Evolutionary conservation across 1,284 basidiomycete genomes (phyloP).

Genomic region (Heliocybe sulcata): DNA sequence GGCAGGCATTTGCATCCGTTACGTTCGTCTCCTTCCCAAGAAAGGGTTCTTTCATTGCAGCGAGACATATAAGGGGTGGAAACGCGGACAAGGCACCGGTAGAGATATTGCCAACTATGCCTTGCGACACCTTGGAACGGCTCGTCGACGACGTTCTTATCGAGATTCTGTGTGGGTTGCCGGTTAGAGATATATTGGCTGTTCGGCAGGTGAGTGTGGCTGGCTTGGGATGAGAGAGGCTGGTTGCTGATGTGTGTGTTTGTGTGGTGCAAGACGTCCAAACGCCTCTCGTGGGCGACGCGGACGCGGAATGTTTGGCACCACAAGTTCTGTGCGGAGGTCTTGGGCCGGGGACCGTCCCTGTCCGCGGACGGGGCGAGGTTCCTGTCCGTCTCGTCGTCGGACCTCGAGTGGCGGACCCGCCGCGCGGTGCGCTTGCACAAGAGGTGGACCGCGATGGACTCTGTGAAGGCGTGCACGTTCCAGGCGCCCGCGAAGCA

Average conservation of each 20-base stretch:
- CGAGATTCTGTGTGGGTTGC: background rate
- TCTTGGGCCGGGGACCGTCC: background rate
- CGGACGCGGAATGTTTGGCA: background rate
- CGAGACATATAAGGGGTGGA: background rate
- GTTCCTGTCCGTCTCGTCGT: background rate
- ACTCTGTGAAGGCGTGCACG: background rate
- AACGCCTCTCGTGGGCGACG: background rate
- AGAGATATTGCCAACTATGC: background rate
- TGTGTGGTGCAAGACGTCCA: background rate
- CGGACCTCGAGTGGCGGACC: constrained; percentile 1
- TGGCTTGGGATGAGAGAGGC: background rate
- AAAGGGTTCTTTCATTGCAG: background rate
- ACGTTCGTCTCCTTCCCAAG: background rate
- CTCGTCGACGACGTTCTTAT: constrained; percentile 1
- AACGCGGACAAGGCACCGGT: background rate
- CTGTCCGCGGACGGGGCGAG: background rate
- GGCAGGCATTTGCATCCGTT: too few relatives aligned
- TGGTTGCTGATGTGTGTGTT: background rate
- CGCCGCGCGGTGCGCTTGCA: background rate
- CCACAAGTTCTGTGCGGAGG: constrained; percentile 1
- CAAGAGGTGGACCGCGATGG: background rate
- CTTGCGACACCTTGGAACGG: background rate
- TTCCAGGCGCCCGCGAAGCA: background rate
- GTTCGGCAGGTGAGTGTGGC: background rate
- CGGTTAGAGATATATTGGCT: background rate